Base-by-base conservation (phyloP, 169 alveolate species). In the Eimeria necatrix region DNA sequence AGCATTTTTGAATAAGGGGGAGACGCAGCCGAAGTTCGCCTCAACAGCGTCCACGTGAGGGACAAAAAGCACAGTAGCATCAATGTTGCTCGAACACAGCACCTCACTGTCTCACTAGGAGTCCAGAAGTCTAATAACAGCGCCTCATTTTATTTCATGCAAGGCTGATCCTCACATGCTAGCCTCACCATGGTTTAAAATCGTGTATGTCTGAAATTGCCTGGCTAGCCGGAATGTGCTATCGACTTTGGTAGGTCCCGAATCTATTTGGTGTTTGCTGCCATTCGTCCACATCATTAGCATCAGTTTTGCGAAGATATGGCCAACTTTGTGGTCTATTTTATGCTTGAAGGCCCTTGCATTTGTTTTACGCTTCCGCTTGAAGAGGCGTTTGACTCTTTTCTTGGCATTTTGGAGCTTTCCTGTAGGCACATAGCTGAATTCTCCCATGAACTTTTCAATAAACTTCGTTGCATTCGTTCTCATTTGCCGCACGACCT, bases 281-380 rank as follows among this genome's bases (percentile, higher is more conserved):
- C 92, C 92, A 46, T 60, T 85, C 22, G 80, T 16, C 92, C 92
- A 85, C 80, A 85, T 85, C 18, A 60, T 3, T 59, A 85, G 92
- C 20, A 85, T 59, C 14, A 85, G 92, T 59, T 85, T 85, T 59
- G 80, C 92, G 26, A 85, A 85, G 32, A 14, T 59, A 18, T 85
- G 92, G 64, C 80, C 80, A 26, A 20, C 61, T 22, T 6, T 41
- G 41, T 59, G 76, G 8, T 85, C 56, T 71, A 52, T 71, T 18
- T 56, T 56, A 14, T 10, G 22, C 68, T 10, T 56, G 22, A 14
- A 10, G 68, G 68, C 68, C 46, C n/a, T 12, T 41, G 80, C 24
- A 12, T 81, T 51, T n/a, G 9, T 52, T 5, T 68, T 10, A 26
- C 1, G 16, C 20, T 26, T 81, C 48, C 91, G 24, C 9, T 24